A percentile compares a stretch with the other conserved stretches of the same genome.
Conservation (phyloP, 441 rosid species). For the Adansonia grandidieri region DNA sequence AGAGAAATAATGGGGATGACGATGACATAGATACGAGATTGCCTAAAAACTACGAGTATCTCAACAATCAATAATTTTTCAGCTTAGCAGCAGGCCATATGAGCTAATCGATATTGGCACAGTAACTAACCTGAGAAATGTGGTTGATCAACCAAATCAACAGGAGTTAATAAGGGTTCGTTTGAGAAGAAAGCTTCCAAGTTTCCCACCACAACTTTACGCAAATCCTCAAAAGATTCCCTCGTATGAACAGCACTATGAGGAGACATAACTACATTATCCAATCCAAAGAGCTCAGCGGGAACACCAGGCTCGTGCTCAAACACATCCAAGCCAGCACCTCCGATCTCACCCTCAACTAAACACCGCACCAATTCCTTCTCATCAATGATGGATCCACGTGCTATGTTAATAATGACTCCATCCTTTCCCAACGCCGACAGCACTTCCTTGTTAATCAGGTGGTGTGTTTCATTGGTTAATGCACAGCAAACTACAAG, state of each 20-base stretch:
- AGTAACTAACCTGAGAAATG: slow-evolving; percentile 8
- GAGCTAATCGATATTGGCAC: not conserved
- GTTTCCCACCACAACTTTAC: slow-evolving; percentile 29
- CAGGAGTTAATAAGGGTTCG: slow-evolving; percentile 35
- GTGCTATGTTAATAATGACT: slow-evolving; percentile 39
- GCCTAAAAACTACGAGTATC: not conserved
- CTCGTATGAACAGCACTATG: slow-evolving; percentile 31
- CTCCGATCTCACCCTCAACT: slow-evolving; percentile 38
- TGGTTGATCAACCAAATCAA: slow-evolving; percentile 2
- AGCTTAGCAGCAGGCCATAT: not conserved
- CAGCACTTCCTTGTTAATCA: slow-evolving; percentile 41
- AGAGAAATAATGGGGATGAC: not conserved
- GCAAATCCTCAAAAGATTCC: slow-evolving; percentile 28
- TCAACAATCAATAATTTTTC: not conserved
- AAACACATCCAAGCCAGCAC: slow-evolving; percentile 54
- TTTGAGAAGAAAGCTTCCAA: slow-evolving; percentile 46
- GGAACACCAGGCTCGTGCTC: slow-evolving; percentile 50
- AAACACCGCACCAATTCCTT: slow-evolving; percentile 41
- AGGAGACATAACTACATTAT: slow-evolving; percentile 39
- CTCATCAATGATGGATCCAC: slow-evolving; percentile 42
- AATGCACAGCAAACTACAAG: slow-evolving; percentile 41
- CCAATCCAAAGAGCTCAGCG: slow-evolving; percentile 36
- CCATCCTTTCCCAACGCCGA: slow-evolving; percentile 44
- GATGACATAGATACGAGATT: not conserved
- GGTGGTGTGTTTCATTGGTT: slow-evolving; percentile 42